These are phyloP conservation scores for Rubroboletus pulcherrimus DNA, from an alignment of 768 basidiomycete genomes.

Conservation along the genomic window DNA sequence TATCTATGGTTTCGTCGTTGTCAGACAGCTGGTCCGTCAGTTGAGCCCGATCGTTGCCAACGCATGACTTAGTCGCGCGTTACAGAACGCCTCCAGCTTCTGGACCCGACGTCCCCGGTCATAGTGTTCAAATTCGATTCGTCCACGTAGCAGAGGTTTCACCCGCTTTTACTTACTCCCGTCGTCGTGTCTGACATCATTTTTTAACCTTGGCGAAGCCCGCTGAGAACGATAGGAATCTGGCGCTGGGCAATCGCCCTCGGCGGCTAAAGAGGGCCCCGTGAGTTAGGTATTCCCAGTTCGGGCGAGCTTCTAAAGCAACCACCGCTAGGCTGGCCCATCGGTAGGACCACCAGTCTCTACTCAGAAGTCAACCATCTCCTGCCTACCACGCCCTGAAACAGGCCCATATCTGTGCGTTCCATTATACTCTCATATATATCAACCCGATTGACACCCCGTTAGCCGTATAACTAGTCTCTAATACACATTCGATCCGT, in stretches of 20 bases:
- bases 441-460: conserved; percentile 3
- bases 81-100: not conserved
- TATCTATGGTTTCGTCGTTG: too few species aligned
- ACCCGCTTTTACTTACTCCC: not conserved
- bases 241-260: not conserved
- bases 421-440: not conserved
- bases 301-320: conserved; percentile 8
- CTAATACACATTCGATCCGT: not conserved
- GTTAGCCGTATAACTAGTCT: conserved; percentile 5
- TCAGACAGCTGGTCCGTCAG: too few species aligned
- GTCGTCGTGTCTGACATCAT: not conserved
- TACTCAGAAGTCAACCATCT: conserved; percentile 2
- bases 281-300: conserved; percentile 10
- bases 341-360: conserved; percentile 1
- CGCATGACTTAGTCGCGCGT: too few species aligned
- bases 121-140: not conserved
- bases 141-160: not conserved
- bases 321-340: conserved; percentile 6
- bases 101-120: not conserved
- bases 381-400: conserved; percentile 4
- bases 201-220: not conserved
- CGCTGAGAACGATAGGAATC: not conserved
- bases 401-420: conserved; percentile 15
- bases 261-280: conserved; percentile 6
- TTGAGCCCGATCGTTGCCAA: too few species aligned